phyloP scores from a whole-genome alignment of 257 asterid genomes.

The Gynochthodes officinalis region DNA sequence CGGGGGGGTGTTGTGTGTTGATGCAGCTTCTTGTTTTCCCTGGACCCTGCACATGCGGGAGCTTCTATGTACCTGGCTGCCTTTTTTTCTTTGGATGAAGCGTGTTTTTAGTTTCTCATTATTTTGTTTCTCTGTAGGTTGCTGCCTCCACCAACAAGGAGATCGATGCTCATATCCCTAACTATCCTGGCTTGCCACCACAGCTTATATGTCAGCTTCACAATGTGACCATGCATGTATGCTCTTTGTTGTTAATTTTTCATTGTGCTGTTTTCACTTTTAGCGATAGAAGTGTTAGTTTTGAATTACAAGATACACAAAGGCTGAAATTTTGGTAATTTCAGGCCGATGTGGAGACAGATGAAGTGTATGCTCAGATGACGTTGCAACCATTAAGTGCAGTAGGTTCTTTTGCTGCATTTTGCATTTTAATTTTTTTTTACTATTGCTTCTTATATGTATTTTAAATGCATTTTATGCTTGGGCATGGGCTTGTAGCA shows the following conservation, averaged over 20 bases:
- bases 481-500: constrained; percentile 40
- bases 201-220: constrained; percentile 97
- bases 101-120: constrained; percentile 7
- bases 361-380: constrained; percentile 95
- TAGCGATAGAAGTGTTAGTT: background rate
- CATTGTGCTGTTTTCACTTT: background rate
- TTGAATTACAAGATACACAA: background rate
- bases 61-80: no score
- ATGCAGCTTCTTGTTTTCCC: no score
- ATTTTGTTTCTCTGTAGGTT: constrained; percentile 44
- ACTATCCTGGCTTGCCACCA: constrained; percentile 85
- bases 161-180: constrained; percentile 74
- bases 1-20: no score
- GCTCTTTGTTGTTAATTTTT: constrained; percentile 13
- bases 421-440: constrained; percentile 14
- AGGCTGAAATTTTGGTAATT: constrained; percentile 18
- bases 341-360: constrained; percentile 96
- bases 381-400: constrained; percentile 87
- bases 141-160: constrained; percentile 96
- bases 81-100: no score
- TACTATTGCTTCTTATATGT: constrained; percentile 2
- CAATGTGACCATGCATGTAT: constrained; percentile 94
- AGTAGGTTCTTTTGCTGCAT: constrained; percentile 37
- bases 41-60: no score
- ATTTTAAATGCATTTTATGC: constrained; percentile 9